Conservation (phyloP, 2,329 filamentous ascomycete genomes). For the Diaporthe citriasiana region DNA sequence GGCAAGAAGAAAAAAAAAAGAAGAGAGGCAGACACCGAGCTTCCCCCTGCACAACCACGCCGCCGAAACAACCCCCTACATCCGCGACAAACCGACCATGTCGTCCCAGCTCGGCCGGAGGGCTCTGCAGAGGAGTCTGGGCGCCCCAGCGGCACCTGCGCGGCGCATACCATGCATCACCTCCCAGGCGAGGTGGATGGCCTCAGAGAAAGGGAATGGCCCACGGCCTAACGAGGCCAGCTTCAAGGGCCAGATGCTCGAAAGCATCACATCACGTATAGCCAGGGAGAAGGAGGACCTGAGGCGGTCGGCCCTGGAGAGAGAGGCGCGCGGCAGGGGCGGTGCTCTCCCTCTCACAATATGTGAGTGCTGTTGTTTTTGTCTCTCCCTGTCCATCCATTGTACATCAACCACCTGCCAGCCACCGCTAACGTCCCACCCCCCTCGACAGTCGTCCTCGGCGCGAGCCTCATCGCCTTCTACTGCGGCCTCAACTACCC, state of each 20-base stretch:
- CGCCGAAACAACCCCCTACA: neutral
- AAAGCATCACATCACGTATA: slow-evolving; percentile 65
- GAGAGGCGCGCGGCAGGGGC: slow-evolving; percentile 54
- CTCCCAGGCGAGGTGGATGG: slow-evolving; percentile 37
- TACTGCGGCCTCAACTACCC: slow-evolving; percentile 71
- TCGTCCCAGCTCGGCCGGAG: slow-evolving; percentile 42
- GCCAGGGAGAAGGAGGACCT: slow-evolving; percentile 63
- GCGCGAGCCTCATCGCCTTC: slow-evolving; percentile 67
- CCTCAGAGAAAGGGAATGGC: slow-evolving; percentile 33
- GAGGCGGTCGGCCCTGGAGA: slow-evolving; percentile 57
- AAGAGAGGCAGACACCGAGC: neutral
- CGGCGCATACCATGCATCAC: slow-evolving; percentile 21
- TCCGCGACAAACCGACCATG: slow-evolving; percentile 29
- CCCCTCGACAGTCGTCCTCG: slow-evolving; percentile 62
- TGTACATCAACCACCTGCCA: neutral
- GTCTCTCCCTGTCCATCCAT: neutral
- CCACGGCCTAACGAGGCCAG: slow-evolving; percentile 43
- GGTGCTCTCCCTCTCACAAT: slow-evolving; percentile 63
- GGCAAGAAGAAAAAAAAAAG: neutral
- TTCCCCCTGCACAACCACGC: neutral
- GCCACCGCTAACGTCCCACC: slow-evolving; percentile 36
- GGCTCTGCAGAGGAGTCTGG: slow-evolving; percentile 37
- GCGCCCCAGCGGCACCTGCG: slow-evolving; percentile 3
- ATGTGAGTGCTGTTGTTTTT: slow-evolving; percentile 53
- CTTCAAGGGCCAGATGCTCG: slow-evolving; percentile 69